Base-by-base conservation (phyloP, 1,139 yeast species). In the Geotrichum cucujoidarum region DNA sequence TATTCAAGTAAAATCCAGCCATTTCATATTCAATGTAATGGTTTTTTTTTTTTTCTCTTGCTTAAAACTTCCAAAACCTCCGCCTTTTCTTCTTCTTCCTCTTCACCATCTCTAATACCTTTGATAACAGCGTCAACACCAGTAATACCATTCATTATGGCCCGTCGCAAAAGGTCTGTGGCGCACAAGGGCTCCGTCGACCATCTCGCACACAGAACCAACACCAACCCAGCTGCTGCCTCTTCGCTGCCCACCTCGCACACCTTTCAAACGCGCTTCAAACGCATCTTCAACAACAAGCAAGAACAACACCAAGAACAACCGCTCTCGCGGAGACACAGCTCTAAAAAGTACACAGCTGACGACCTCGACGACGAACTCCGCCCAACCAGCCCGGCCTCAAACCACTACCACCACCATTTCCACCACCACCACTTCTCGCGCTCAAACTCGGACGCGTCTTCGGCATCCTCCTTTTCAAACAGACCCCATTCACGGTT, bases 101-200 rank as follows among this genome's bases (percentile, higher is more conserved):
- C 30, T 14, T 30, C 14, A 20, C 13, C 29, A 3, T 22, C 14
- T n/a, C n/a, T n/a, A n/a, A n/a, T n/a, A n/a, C n/a, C n/a, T n/a
- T n/a, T n/a, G n/a, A n/a, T n/a, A n/a, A n/a, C n/a, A n/a, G n/a
- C n/a, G n/a, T n/a, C n/a, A n/a, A n/a, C n/a, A n/a, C n/a, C n/a
- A n/a, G n/a, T n/a, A n/a, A n/a, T n/a, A n/a, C n/a, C n/a, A n/a
- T 10, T n/a, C 11, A 21, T 22, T 7, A 43, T 47, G 47, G 30
- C 40, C 11, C 44, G 40, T n/a, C 48, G 46, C 4, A 41, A 47
- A 27, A 38, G 40, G 1, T 41, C n/a, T 42, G 42, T 17, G 4
- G 30, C 42, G 20, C 49, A 46, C 18, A 46, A 31, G 25, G 49
- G 49, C 24, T 47, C 49, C 21, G 29, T 47, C 4, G 46, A 47